These are phyloP conservation scores for Calonectria naviculata DNA, from an alignment of 2,329 filamentous ascomycete species.

Conservation along the genomic window DNA sequence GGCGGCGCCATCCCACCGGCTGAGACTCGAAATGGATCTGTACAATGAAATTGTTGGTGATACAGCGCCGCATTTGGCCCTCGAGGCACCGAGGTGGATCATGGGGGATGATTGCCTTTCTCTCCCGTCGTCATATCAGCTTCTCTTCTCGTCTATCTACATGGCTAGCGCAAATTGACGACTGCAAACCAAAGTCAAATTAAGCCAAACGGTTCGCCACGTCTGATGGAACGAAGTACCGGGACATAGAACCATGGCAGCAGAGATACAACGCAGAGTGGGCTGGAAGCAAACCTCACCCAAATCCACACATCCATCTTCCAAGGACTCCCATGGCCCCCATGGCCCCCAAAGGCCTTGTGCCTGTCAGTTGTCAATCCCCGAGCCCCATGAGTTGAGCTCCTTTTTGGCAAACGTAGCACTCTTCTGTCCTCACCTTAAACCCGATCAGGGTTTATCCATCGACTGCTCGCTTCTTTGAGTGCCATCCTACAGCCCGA, in stretches of 20 bases:
- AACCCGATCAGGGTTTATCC: conserved; percentile 8
- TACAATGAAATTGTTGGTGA: neutral
- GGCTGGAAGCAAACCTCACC: neutral
- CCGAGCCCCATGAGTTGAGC: conserved; percentile 10
- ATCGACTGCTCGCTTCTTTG: neutral
- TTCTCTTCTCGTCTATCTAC: conserved; percentile 6
- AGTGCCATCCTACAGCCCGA: conserved; percentile 11
- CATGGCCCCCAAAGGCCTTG: conserved; percentile 5
- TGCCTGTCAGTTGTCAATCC: conserved; percentile 12
- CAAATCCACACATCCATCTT: neutral
- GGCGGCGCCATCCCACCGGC: neutral
- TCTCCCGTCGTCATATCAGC: neutral
- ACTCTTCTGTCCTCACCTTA: conserved; percentile 6
- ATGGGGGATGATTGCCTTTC: neutral
- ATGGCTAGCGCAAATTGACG: neutral
- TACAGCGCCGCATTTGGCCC: neutral
- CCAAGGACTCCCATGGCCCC: too few species aligned
- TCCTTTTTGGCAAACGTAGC: neutral
- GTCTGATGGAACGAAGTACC: neutral
- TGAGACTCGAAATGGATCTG: neutral
- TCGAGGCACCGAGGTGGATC: conserved; percentile 6
- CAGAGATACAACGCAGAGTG: neutral
- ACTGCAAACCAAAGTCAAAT: conserved; percentile 1
- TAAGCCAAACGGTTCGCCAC: neutral
- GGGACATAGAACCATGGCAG: neutral